Evolutionary conservation across 331 rosid species (phyloP).

Genomic region (Malus hybrid): DNA sequence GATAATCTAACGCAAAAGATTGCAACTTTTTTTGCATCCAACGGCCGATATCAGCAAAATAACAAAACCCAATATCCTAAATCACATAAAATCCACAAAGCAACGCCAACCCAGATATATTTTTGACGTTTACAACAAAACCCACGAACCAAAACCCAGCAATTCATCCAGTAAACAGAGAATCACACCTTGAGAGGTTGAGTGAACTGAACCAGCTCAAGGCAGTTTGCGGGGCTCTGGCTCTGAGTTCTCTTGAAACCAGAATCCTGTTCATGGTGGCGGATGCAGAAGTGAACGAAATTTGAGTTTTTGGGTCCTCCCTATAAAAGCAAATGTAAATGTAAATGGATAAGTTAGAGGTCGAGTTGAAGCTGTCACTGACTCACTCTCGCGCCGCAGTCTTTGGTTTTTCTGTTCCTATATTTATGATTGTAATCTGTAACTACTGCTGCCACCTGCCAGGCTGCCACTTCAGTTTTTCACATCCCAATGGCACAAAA

Average conservation of each 20-base stretch:
- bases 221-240: constrained; percentile 14
- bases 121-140: neutral
- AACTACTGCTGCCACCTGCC: no score
- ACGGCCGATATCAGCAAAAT: neutral
- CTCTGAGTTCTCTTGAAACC: constrained; percentile 18
- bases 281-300: neutral
- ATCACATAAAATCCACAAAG: neutral
- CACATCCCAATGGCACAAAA: neutral
- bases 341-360: no score
- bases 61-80: constrained; percentile 3
- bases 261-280: constrained; percentile 33
- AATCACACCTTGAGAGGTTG: constrained; percentile 32
- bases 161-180: neutral
- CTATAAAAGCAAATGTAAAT: no score
- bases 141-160: neutral
- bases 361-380: neutral
- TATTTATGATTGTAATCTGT: neutral
- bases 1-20: neutral
- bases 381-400: no score
- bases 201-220: constrained; percentile 20
- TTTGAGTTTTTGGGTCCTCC: no score
- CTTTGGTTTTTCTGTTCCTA: neutral
- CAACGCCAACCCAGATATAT: neutral
- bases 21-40: neutral
- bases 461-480: no score